These are phyloP conservation scores for Rheum nobile DNA, from an alignment of 148 eudicot species.

Conservation along the genomic window DNA sequence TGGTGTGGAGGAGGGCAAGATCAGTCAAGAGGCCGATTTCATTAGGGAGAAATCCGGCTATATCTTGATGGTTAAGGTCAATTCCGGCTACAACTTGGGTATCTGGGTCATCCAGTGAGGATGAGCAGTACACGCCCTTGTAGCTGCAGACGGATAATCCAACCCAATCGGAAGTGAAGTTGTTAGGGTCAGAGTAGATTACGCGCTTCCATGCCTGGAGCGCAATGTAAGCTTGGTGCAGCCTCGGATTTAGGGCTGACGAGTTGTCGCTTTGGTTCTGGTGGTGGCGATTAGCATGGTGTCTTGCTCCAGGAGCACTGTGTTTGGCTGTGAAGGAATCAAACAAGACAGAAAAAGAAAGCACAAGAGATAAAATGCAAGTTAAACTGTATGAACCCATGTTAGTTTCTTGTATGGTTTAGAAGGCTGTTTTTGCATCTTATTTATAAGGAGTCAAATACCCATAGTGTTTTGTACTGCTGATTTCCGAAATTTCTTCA, in stretches of 20 bases:
- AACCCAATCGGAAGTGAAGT: conserved; percentile 56
- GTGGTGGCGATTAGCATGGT: conserved; percentile 8
- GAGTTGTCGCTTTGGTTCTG: conserved; percentile 15
- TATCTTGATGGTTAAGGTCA: conserved; percentile 50
- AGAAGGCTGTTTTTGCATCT: neutral
- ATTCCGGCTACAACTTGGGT: conserved; percentile 35
- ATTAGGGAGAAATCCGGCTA: conserved; percentile 53
- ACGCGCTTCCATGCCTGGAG: conserved; percentile 63
- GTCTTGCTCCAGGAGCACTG: conserved; percentile 2
- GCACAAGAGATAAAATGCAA: conserved; percentile 12
- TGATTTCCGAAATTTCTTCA: neutral
- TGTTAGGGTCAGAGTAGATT: conserved; percentile 54
- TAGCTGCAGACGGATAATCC: conserved; percentile 57
- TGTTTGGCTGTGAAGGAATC: conserved; percentile 27
- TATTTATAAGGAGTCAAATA: neutral
- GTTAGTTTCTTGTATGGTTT: neutral
- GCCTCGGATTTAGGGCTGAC: conserved; percentile 17
- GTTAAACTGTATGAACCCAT: conserved; percentile 23
- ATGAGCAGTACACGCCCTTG: conserved; percentile 46
- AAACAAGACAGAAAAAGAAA: conserved; percentile 13
- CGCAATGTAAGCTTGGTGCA: conserved; percentile 49
- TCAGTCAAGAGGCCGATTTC: conserved; percentile 53
- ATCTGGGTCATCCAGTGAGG: conserved; percentile 19
- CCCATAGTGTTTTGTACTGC: neutral
- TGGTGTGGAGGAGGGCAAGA: conserved; percentile 47